Percentiles rank a stretch among this genome's conserved stretches.
These are phyloP conservation scores for Caryopteris hybrid DNA, from an alignment of 305 asterid species.

Conservation along the genomic window DNA sequence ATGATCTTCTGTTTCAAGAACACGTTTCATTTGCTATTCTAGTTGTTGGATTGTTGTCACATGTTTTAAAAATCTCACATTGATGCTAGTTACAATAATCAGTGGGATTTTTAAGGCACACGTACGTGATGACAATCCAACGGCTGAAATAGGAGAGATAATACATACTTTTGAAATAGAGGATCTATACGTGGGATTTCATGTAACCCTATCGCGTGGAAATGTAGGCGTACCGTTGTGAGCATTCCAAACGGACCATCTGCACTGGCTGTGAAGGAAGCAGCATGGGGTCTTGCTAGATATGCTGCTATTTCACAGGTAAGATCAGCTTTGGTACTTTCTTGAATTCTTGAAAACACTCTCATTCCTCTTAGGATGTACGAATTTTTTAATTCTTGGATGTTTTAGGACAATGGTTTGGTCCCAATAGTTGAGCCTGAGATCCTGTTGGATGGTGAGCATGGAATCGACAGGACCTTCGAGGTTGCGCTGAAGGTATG, in stretches of 20 bases:
- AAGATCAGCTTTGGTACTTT: neutral
- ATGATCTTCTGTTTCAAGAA: neutral
- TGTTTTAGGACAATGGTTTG: constrained; percentile 53
- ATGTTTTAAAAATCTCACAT: too few species aligned
- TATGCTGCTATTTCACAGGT: constrained; percentile 74
- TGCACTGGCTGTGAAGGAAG: constrained; percentile 69
- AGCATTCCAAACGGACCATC: constrained; percentile 76
- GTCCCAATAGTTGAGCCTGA: constrained; percentile 75
- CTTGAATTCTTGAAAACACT: neutral
- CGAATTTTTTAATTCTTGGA: neutral
- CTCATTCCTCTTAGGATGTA: neutral
- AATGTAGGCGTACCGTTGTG: constrained; percentile 59
- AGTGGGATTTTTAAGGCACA: too few species aligned
- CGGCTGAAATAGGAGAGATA: too few species aligned
- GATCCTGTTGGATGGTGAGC: constrained; percentile 65
- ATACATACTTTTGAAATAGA: too few species aligned
- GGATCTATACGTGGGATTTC: too few species aligned
- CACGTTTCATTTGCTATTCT: too few species aligned
- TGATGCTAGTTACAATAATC: too few species aligned
- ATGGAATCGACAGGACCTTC: constrained; percentile 34
- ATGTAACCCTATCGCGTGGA: neutral
- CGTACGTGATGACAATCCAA: too few species aligned
- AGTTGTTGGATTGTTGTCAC: too few species aligned
- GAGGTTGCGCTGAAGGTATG: constrained; percentile 58
- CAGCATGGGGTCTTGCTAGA: constrained; percentile 79